Percentiles rank a stretch among this genome's conserved stretches.
phyloP scores from a whole-genome alignment of 257 asterid species.

The Jaltomata sinuosa region DNA sequence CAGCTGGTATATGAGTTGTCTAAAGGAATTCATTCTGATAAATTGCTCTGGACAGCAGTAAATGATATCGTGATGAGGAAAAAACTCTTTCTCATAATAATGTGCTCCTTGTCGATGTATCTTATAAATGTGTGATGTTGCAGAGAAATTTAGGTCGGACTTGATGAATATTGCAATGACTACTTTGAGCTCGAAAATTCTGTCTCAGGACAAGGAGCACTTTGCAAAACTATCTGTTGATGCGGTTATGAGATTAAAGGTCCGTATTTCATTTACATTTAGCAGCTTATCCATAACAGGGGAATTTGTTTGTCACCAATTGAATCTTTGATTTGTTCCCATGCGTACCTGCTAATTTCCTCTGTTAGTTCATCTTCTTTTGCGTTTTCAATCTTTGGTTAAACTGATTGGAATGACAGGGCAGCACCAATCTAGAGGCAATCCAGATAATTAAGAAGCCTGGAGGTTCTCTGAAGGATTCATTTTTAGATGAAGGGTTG shows the following conservation, averaged over 20 bases:
- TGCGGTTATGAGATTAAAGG: conserved; percentile 89
- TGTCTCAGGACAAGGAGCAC: conserved; percentile 84
- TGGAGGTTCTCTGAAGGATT: conserved; percentile 81
- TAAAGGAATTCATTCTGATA: background rate
- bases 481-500: conserved; percentile 84
- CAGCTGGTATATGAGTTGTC: background rate
- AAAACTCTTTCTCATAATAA: background rate
- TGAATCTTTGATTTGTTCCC: background rate
- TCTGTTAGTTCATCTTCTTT: background rate
- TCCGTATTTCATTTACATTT: background rate
- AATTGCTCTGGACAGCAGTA: background rate
- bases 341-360: background rate
- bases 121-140: background rate
- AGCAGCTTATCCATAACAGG: background rate
- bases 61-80: background rate
- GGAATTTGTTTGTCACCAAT: background rate
- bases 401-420: conserved; percentile 36
- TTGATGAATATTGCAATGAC: conserved; percentile 82
- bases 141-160: conserved; percentile 68
- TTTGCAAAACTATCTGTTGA: conserved; percentile 76
- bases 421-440: conserved; percentile 81
- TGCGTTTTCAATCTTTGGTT: background rate
- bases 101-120: background rate
- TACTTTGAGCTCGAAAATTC: conserved; percentile 82
- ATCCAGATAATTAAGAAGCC: conserved; percentile 89